Evolutionary conservation across 2,329 filamentous ascomycete genomes (phyloP).

Genomic region (Lachnellula arida): DNA sequence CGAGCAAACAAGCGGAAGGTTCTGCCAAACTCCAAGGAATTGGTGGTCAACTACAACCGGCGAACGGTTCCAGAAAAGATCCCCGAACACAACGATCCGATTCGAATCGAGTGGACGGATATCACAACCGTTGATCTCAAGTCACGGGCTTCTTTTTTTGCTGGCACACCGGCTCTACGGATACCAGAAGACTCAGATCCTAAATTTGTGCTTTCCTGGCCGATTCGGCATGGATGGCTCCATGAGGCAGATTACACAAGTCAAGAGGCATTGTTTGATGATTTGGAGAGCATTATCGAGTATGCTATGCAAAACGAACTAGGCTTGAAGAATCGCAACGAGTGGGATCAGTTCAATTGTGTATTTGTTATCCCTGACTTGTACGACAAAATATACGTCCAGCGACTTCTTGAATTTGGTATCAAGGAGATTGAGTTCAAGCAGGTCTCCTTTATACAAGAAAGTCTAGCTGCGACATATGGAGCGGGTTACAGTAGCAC

Average conservation of each 20-base stretch:
- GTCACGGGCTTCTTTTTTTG: conserved; percentile 59
- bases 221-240: conserved; percentile 77
- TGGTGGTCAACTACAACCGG: conserved; percentile 91
- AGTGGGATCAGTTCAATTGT: conserved; percentile 88
- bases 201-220: conserved; percentile 90
- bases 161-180: conserved; percentile 75
- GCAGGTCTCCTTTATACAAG: conserved; percentile 89
- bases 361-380: conserved; percentile 97
- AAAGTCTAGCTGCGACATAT: conserved; percentile 91
- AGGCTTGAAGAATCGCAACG: conserved; percentile 68
- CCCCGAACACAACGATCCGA: conserved; percentile 87
- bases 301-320: conserved; percentile 83
- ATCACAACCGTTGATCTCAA: conserved; percentile 62
- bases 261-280: conserved; percentile 75
- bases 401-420: conserved; percentile 75
- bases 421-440: conserved; percentile 88
- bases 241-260: conserved; percentile 86
- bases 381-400: conserved; percentile 91
- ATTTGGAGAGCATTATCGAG: conserved; percentile 82
- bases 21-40: conserved; percentile 92
- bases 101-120: conserved; percentile 95
- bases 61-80: conserved; percentile 81
- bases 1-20: conserved; percentile 91
- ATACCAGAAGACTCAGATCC: conserved; percentile 87
- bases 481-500: conserved; percentile 91